phyloP scores from a whole-genome alignment of 163 green algal genomes.

The Chloroidium sp. region DNA sequence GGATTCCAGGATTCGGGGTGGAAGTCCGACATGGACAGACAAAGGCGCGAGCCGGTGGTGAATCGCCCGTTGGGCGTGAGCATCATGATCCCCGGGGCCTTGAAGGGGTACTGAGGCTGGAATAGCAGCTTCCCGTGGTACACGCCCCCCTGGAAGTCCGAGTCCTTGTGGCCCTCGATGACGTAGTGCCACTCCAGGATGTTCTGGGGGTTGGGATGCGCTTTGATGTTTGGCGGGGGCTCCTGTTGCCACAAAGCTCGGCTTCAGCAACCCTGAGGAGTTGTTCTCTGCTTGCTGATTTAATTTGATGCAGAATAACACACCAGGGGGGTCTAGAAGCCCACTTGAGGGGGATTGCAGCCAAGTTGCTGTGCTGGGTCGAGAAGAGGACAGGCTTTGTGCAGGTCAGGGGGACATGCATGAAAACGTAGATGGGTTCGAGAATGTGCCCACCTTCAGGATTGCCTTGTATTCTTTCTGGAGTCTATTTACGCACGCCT shows the following conservation, averaged over 20 bases:
- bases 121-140: constrained; percentile 69
- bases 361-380: neutral
- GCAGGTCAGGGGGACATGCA: neutral
- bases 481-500: constrained; percentile 35
- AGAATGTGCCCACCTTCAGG: constrained; percentile 17
- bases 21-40: constrained; percentile 68
- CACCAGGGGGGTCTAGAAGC: no score
- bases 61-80: constrained; percentile 89
- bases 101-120: constrained; percentile 67
- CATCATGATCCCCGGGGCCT: constrained; percentile 78
- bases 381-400: neutral
- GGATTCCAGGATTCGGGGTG: constrained; percentile 67
- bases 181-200: constrained; percentile 64
- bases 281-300: no score
- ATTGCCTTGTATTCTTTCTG: constrained; percentile 52
- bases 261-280: no score
- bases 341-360: neutral
- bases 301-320: no score
- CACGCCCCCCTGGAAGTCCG: constrained; percentile 44
- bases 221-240: constrained; percentile 39
- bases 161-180: constrained; percentile 41
- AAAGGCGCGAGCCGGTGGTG: constrained; percentile 64
- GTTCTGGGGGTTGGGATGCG: constrained; percentile 44
- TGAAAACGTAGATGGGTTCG: neutral
- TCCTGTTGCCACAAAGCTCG: constrained; percentile 20